phyloP scores from a whole-genome alignment of 2,329 filamentous ascomycete genomes.

The Nemania serpens region DNA sequence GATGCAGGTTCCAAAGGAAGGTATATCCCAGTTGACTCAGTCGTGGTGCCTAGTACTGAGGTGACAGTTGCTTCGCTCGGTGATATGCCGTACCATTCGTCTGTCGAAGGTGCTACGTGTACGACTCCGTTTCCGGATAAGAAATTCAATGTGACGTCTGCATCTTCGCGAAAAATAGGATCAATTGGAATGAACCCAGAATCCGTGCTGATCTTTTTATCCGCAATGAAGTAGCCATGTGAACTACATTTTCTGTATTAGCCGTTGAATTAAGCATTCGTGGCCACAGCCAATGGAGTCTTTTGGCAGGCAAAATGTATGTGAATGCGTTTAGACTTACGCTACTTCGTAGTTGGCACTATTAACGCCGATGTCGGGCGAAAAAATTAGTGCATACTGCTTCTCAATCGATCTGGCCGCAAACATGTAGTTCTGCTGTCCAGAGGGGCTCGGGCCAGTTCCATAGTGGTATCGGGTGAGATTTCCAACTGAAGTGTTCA shows the following conservation, averaged over 20 bases:
- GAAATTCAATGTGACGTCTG: conserved; percentile 8
- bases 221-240: not conserved
- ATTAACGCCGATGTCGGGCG: too few relatives aligned
- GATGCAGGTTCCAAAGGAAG: conserved; percentile 18
- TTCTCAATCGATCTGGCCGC: not conserved
- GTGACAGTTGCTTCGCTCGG: not conserved
- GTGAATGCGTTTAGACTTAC: too few relatives aligned
- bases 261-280: too few relatives aligned
- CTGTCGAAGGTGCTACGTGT: not conserved
- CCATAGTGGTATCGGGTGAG: not conserved
- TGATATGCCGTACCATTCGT: conserved; percentile 17
- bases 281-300: too few relatives aligned
- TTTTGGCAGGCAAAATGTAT: too few relatives aligned
- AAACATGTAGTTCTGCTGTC: not conserved
- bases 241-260: not conserved
- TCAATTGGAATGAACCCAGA: conserved; percentile 4
- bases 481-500: not conserved
- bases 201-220: not conserved
- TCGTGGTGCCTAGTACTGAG: too few relatives aligned
- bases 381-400: too few relatives aligned
- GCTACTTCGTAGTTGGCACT: too few relatives aligned
- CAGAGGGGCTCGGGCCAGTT: too few relatives aligned
- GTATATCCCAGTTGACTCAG: not conserved
- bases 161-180: conserved; percentile 3
- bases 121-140: conserved; percentile 10